A percentile compares a stretch with the other conserved stretches of the same genome.
These are phyloP conservation scores for Corniculantispora saksenae DNA, from an alignment of 2,329 filamentous ascomycete genomes.

Conservation along the genomic window DNA sequence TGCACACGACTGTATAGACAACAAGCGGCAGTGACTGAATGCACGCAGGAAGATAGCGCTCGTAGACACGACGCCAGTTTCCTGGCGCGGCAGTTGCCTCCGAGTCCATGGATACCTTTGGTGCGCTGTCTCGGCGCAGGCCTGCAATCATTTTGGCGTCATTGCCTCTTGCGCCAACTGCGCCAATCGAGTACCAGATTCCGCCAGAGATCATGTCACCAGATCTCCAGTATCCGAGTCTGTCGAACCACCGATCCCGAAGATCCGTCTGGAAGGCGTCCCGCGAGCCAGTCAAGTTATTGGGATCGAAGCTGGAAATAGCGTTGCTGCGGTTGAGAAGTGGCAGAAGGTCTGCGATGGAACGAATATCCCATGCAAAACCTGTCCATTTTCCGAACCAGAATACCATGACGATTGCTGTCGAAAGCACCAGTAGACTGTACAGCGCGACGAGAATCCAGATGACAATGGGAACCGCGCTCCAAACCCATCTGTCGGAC, in stretches of 20 bases:
- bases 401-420: slow-evolving; percentile 56
- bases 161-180: slow-evolving; percentile 40
- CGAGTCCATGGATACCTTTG: slow-evolving; percentile 34
- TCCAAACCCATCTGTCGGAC: slow-evolving; percentile 72
- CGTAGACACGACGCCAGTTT: slow-evolving; percentile 34
- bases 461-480: slow-evolving; percentile 72
- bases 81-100: slow-evolving; percentile 31
- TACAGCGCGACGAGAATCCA: slow-evolving; percentile 80
- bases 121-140: slow-evolving; percentile 31
- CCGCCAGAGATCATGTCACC: slow-evolving; percentile 62
- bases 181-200: slow-evolving; percentile 77
- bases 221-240: slow-evolving; percentile 84
- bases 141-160: slow-evolving; percentile 27
- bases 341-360: slow-evolving; percentile 76
- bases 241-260: slow-evolving; percentile 60
- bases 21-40: slow-evolving; percentile 68
- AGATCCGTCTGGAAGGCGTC: slow-evolving; percentile 55
- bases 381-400: slow-evolving; percentile 70
- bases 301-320: slow-evolving; percentile 69
- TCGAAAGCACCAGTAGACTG: slow-evolving; percentile 61
- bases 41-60: slow-evolving; percentile 76
- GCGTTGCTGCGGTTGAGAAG: slow-evolving; percentile 80
- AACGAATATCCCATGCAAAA: slow-evolving; percentile 81
- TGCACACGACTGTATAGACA: slow-evolving; percentile 61
- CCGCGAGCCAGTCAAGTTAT: slow-evolving; percentile 55